Evolutionary conservation across 2,329 filamentous ascomycete species (phyloP), one percentile per base, ranked within the genome.

Genomic region (Aspergillus hortae): DNA sequence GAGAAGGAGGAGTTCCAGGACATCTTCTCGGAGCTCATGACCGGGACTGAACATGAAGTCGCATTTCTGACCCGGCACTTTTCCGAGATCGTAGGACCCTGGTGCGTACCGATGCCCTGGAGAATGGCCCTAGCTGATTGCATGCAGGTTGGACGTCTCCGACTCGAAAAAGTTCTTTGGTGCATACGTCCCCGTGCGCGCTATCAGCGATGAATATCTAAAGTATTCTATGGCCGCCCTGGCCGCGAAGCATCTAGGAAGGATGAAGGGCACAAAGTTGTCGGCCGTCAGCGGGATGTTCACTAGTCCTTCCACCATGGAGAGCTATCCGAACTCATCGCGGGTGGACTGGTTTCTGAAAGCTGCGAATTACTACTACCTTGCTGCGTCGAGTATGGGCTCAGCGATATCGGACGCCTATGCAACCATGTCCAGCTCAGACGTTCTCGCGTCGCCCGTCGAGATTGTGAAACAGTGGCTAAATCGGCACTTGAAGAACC

Each of bases 331-430:
- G 14, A 76, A 78, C 46, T 64, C 72, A 0, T 61, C 65, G 19
- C 63, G 73, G 19, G 72, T 80, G 4, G 80, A 84, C 58, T 84
- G 82, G 81, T 78, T 76, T 51, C 80, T 83, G 60, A 82, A 83
- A 55, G 80, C 78, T 2, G 79, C 80, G 0, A 80, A 82, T 48
- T 84, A 85, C 61, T 84, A 84, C 64, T 81, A 84, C 55, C 74
- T 75, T 55, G 80, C 80, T 1, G 78, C 82, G 14, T 79, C 80
- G 3, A 73, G 80, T 2, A 69, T 78, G 35, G 74, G 66, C 59
- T 69, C 57, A 56, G 68, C 58, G 46, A 73, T 51, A 53, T 72
- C 56, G 52, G 64, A 64, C 61, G 58, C 64, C 46, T 67, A 65
- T 54, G 59, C 56, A 35, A 50, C 59, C 14, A 54, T 65, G 3